Evolutionary conservation across 2,329 filamentous ascomycete genomes (phyloP), one percentile per base, ranked within the genome.

Genomic region (Ophiostoma perfectum): DNA sequence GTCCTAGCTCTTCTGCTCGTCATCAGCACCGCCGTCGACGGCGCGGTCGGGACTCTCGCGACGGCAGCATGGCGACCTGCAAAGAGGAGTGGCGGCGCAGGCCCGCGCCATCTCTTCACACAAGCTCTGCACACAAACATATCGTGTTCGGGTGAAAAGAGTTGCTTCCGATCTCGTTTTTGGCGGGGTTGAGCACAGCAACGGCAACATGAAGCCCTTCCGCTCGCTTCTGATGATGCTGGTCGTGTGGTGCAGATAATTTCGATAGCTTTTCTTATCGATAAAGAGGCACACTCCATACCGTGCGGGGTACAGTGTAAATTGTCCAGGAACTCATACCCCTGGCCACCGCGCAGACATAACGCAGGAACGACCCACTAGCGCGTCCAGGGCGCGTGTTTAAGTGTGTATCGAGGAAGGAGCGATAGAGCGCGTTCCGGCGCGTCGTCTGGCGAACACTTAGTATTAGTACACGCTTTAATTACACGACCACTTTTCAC

Each of bases 111-210:
- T 69, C 72, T 76, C 66, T 73, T 74, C 18, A 76, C 72, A 66
- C 80, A 81, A 55, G 76, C 74, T 71, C 75, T 74, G 69, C 79
- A 81, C 66, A 78, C 74, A 68, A 77, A 78, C 80, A 81, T 81
- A 4, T 44, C 49, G 27, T 5, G 41, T 55, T 42, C 9, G 58
- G 9, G 55, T 60, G 27, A 12, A 11, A 38, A 27, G 4, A 9
- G 49, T 55, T 27, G 49, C 49, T 36, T 55, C 2, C 7, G 45
- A 47, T 47, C 11, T 55, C 18, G 18, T 55, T 11, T n/a, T 55
- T n/a, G 7, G 18, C 7, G 49, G 47, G n/a, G 18, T 55, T n/a
- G 47, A n/a, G 8, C 38, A 18, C 55, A 8, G 55, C 27, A 60
- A 27, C 27, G 6, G 8, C 18, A 36, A 11, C 18, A 44, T 44